These are phyloP conservation scores for Fermentozyma sake DNA, from an alignment of 1,139 yeast species.

Conservation along the genomic window DNA sequence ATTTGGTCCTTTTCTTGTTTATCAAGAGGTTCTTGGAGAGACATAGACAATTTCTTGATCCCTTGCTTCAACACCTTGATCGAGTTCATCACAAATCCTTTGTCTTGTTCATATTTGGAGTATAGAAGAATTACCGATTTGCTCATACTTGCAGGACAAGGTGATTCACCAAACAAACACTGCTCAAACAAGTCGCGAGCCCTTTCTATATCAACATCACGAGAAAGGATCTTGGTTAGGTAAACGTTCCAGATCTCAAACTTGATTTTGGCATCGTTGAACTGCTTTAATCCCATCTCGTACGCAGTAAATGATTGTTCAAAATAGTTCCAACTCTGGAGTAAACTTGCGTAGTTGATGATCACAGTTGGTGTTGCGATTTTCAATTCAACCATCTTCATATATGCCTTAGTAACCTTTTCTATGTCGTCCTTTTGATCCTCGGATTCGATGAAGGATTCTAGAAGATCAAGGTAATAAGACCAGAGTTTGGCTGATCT, in stretches of 20 bases:
- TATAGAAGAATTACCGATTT: slow-evolving; percentile 53
- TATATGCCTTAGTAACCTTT: slow-evolving; percentile 43
- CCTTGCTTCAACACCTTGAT: slow-evolving; percentile 22
- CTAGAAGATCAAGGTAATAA: slow-evolving; percentile 69
- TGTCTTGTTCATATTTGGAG: slow-evolving; percentile 51
- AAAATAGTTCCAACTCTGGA: slow-evolving; percentile 45
- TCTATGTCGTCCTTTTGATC: slow-evolving; percentile 17
- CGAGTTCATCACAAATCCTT: slow-evolving; percentile 25
- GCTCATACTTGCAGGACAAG: slow-evolving; percentile 43
- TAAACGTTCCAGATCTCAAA: slow-evolving; percentile 75
- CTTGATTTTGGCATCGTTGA: slow-evolving; percentile 52
- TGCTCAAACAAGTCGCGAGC: slow-evolving; percentile 74
- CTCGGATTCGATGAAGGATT: slow-evolving; percentile 46
- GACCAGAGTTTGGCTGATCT: slow-evolving; percentile 68
- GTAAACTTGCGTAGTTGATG: slow-evolving; percentile 60
- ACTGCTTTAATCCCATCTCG: slow-evolving; percentile 61
- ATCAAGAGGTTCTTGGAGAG: slow-evolving; percentile 3
- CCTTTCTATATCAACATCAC: slow-evolving; percentile 42
- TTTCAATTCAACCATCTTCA: slow-evolving; percentile 54
- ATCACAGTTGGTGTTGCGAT: slow-evolving; percentile 68
- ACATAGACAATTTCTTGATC: slow-evolving; percentile 10
- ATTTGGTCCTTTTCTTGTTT: slow-evolving; percentile 11
- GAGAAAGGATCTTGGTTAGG: slow-evolving; percentile 43
- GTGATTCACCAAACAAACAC: slow-evolving; percentile 21
- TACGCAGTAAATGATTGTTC: slow-evolving; percentile 58